Evolutionary conservation across 441 rosid species (phyloP), one percentile per base, ranked within the genome.

Genomic region (Populus trichocarpa): DNA sequence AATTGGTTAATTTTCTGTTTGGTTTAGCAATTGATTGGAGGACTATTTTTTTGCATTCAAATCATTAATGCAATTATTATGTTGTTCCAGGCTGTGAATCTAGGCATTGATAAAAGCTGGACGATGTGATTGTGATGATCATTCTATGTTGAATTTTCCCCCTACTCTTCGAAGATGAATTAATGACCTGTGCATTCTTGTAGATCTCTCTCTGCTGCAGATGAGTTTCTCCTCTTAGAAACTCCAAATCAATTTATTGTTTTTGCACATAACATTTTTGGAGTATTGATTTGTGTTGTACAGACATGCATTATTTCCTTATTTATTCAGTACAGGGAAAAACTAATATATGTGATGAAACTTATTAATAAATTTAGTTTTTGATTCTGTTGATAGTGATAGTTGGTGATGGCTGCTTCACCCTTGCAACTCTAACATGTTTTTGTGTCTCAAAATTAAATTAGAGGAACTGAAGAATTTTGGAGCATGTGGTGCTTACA

Each of bases 221-320:
- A 86, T 89, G 91, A 88, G 90, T 86, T 84, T 82, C 89, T 87
- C 80, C 86, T 82, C 84, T 77, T 89, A 79, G 87, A 84, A 84
- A 80, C 84, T 87, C 83, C 83, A 83, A 85, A 83, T 74, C 80
- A 70, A 77, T 81, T 75, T 74, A 66, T 80, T 79, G 72, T 85
- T 81, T 74, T 74, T 82, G 79, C 80, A 61, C 81, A 69, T 74
- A 76, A 74, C 71, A 80, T 69, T 83, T 77, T 80, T 77, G 77
- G 84, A 77, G 74, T 67, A 69, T 77, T 67, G 36, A 76, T 50
- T 68, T 86, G 81, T 84, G 81, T 84, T 90, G 90, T 89, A 85
- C 84, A 67, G 67, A 86, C 85, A 75, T 80, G 82, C 85, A 76
- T 89, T 81, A 23, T 18, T 59, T 77, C 30, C 57, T 73, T 36